These are phyloP conservation scores for Scytalidium sp. DNA, from an alignment of 2,329 filamentous ascomycete genomes.

Conservation along the genomic window DNA sequence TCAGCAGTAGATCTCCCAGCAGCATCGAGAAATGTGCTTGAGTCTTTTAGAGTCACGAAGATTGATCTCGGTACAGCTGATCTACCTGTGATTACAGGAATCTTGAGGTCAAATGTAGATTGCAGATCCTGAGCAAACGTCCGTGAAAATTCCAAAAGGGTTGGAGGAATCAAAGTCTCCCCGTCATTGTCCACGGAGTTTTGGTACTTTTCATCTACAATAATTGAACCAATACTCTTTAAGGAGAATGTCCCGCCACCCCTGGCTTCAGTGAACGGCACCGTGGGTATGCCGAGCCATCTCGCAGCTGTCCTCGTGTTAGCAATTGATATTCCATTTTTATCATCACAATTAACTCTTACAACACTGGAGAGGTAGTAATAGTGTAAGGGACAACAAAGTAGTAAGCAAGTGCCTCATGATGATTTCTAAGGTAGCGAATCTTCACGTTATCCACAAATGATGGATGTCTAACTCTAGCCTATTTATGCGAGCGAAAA, in stretches of 20 bases:
- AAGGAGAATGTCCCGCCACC: conserved; percentile 25
- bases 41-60: conserved; percentile 44
- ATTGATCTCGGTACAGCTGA: conserved; percentile 25
- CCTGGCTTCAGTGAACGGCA: conserved; percentile 26
- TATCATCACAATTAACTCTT: neutral
- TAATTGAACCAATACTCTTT: conserved; percentile 30
- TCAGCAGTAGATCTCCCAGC: conserved; percentile 45
- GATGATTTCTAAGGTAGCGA: neutral
- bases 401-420: neutral
- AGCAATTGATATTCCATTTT: neutral
- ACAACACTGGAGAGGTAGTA: neutral
- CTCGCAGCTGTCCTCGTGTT: conserved; percentile 6
- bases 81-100: conserved; percentile 23
- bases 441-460: neutral
- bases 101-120: conserved; percentile 25
- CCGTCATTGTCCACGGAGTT: conserved; percentile 40
- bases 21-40: conserved; percentile 38
- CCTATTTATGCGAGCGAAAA: neutral
- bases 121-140: conserved; percentile 40
- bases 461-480: neutral
- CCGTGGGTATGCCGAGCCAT: conserved; percentile 27
- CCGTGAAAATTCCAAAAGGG: conserved; percentile 41
- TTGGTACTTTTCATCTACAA: conserved; percentile 42
- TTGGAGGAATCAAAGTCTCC: conserved; percentile 50
- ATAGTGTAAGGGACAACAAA: neutral